Evolutionary conservation across 768 basidiomycete genomes (phyloP).

Genomic region (Lentinus brumalis): DNA sequence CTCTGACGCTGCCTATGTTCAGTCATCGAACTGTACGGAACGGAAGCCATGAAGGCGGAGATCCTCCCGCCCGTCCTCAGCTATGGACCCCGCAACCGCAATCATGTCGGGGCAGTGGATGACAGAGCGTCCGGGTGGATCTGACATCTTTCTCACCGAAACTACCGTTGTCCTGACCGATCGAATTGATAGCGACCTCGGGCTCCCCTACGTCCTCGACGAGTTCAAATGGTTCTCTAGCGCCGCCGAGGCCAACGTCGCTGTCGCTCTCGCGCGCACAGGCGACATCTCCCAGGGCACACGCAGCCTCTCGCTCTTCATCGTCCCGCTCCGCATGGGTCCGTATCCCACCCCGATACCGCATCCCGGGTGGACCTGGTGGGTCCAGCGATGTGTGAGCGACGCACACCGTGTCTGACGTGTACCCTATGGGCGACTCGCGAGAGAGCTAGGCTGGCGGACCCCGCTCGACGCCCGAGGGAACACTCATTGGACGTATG

Average conservation of each 20-base stretch:
- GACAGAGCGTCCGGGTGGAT: conserved; percentile 65
- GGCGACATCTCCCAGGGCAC: conserved; percentile 57
- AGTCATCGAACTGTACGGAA: conserved; percentile 59
- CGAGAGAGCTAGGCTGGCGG: too few relatives aligned
- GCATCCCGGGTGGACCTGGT: too few relatives aligned
- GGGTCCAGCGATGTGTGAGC: too few relatives aligned
- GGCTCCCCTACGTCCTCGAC: conserved; percentile 57
- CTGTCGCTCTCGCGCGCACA: conserved; percentile 74
- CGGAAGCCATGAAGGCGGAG: conserved; percentile 56
- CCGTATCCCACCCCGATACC: too few relatives aligned
- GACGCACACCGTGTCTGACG: too few relatives aligned
- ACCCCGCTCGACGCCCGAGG: too few relatives aligned
- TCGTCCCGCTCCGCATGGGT: conserved; percentile 57
- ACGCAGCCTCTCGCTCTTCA: conserved; percentile 70
- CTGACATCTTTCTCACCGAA: conserved; percentile 75
- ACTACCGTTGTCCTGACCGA: conserved; percentile 52
- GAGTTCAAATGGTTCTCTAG: conserved; percentile 88
- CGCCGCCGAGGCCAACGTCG: conserved; percentile 74
- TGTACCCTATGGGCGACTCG: too few relatives aligned
- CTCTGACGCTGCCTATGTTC: neutral
- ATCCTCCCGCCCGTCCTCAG: conserved; percentile 58
- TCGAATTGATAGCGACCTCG: conserved; percentile 32
- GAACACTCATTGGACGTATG: too few relatives aligned
- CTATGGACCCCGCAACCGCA: conserved; percentile 57
- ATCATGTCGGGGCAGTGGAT: conserved; percentile 64